phyloP scores from a whole-genome alignment of 2,329 filamentous ascomycete genomes.

The Monilinia fructicola region DNA sequence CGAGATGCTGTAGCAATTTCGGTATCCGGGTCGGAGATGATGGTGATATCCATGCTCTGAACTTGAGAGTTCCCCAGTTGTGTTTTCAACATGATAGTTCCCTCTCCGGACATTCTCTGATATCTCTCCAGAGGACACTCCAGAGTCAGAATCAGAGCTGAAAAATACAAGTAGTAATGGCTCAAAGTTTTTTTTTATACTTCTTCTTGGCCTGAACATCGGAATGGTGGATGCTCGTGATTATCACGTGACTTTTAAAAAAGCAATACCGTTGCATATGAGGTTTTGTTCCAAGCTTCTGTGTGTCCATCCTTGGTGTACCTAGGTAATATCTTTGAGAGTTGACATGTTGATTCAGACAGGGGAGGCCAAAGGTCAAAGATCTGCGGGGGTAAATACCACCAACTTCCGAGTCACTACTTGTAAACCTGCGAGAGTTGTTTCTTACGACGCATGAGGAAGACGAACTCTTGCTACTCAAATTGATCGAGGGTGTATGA shows the following conservation, averaged over 20 bases:
- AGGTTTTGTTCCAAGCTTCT: background rate
- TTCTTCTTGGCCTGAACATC: background rate
- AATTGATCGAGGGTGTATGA: background rate
- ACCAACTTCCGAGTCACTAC: background rate
- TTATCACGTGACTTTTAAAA: background rate
- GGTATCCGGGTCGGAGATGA: too few species aligned
- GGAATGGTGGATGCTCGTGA: background rate
- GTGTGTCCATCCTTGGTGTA: background rate
- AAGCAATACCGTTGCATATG: background rate
- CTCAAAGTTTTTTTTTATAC: too few species aligned
- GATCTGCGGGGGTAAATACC: background rate
- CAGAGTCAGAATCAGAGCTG: too few species aligned
- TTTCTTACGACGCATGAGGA: background rate
- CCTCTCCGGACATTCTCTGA: too few species aligned
- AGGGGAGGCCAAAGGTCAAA: background rate
- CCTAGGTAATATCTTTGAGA: too few species aligned
- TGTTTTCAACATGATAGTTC: too few species aligned
- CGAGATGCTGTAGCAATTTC: too few species aligned
- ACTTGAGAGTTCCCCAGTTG: too few species aligned
- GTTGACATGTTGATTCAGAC: background rate
- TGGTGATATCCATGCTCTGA: too few species aligned
- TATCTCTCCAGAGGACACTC: too few species aligned
- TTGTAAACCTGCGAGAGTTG: background rate
- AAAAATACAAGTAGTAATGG: too few species aligned
- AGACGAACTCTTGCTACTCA: background rate